Conservation (phyloP, 345 rosid genomes). For the Luvunga scandens region DNA sequence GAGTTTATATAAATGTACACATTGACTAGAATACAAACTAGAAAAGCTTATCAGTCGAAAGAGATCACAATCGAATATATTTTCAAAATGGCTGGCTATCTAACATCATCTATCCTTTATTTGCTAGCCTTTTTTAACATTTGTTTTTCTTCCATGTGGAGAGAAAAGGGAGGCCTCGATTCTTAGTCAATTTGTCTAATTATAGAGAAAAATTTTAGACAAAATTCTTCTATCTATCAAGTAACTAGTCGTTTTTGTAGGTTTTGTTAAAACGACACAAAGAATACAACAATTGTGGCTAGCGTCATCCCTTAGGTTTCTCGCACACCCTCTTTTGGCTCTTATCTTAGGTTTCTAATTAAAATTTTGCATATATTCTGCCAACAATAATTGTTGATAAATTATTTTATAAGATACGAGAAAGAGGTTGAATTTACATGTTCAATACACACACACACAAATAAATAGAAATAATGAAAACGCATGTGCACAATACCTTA, state of each 20-base stretch:
- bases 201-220: not conserved
- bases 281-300: not conserved
- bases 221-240: not conserved
- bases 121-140: not conserved
- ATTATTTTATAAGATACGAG: too few relatives aligned
- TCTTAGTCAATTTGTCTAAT: not conserved
- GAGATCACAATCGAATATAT: not conserved
- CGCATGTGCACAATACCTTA: too few relatives aligned
- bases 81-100: not conserved
- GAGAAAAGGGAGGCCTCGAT: not conserved
- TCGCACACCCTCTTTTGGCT: not conserved
- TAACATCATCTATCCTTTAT: not conserved
- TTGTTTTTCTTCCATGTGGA: constrained; percentile 4
- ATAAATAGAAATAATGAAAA: too few relatives aligned
- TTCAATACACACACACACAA: too few relatives aligned
- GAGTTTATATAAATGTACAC: not conserved
- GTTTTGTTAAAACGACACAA: not conserved
- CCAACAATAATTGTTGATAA: not conserved
- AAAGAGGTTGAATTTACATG: too few relatives aligned
- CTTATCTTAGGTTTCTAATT: not conserved
- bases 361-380: not conserved
- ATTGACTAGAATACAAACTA: constrained; percentile 6
- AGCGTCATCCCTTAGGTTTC: not conserved
- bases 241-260: not conserved
- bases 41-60: constrained; percentile 4